A percentile compares a stretch with the other conserved stretches of the same genome.
Evolutionary conservation across 306 rosid genomes (phyloP).

Genomic region (peach (Prunus persica)): Prunus_persica_NCBIv2 NC_034009.1:34496501-34497000

Average conservation of each 20-base stretch:
- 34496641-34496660: slow-evolving; percentile 34
- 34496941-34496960: slow-evolving; percentile 49
- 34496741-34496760: slow-evolving; percentile 48
- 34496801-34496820: slow-evolving; percentile 52
- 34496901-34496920: slow-evolving; percentile 52
- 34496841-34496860: slow-evolving; percentile 70
- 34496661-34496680: slow-evolving; percentile 58
- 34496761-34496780: slow-evolving; percentile 42
- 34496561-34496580: slow-evolving; percentile 31
- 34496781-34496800: slow-evolving; percentile 57
- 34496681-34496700: slow-evolving; percentile 42
- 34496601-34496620: slow-evolving; percentile 51
- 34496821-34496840: slow-evolving; percentile 47
- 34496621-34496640: slow-evolving; percentile 57
- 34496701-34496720: slow-evolving; percentile 57
- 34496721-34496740: slow-evolving; percentile 57
- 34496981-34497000: slow-evolving; percentile 54
- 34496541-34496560: slow-evolving; percentile 30
- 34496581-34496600: slow-evolving; percentile 64
- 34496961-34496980: slow-evolving; percentile 54
- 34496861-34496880: slow-evolving; percentile 57
- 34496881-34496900: slow-evolving; percentile 47
- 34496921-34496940: slow-evolving; percentile 55
- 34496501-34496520: slow-evolving; percentile 50
- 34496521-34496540: slow-evolving; percentile 55